Evolutionary conservation across 1,284 basidiomycete species (phyloP).

Genomic region (Phellopilus nigrolimitatus): DNA sequence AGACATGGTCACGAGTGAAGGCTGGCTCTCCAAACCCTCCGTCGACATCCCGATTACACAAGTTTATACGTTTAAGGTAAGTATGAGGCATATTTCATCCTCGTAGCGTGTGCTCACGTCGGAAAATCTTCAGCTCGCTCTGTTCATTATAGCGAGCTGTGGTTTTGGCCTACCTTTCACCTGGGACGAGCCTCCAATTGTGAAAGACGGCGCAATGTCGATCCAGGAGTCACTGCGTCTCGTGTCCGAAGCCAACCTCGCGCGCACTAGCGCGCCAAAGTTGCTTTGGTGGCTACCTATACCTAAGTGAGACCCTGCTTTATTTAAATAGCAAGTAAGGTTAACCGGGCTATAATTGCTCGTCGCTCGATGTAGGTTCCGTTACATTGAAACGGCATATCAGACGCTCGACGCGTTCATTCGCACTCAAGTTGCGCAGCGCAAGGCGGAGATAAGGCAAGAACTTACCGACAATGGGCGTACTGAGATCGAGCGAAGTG

Average conservation of each 20-base stretch:
- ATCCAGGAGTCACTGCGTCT: conserved; percentile 41
- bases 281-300: conserved; percentile 42
- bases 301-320: conserved; percentile 30
- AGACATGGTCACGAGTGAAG: conserved; percentile 41
- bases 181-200: conserved; percentile 35
- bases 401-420: conserved; percentile 35
- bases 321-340: neutral
- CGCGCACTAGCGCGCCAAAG: conserved; percentile 33
- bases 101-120: neutral
- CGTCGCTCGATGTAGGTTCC: no score
- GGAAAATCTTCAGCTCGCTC: conserved; percentile 35
- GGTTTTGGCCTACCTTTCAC: conserved; percentile 47
- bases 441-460: conserved; percentile 32
- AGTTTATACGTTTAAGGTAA: conserved; percentile 41
- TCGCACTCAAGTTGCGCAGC: conserved; percentile 34
- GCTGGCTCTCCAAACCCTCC: conserved; percentile 35
- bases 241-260: conserved; percentile 30
- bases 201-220: conserved; percentile 36
- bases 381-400: conserved; percentile 28
- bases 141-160: conserved; percentile 45
- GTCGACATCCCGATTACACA: conserved; percentile 38
- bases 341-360: no score
- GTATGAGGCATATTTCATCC: neutral
- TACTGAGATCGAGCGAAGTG: conserved; percentile 25
- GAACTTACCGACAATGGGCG: conserved; percentile 19